phyloP scores from a whole-genome alignment of 2,329 filamentous ascomycete genomes.

The Fonsecaea pugnacius region DNA sequence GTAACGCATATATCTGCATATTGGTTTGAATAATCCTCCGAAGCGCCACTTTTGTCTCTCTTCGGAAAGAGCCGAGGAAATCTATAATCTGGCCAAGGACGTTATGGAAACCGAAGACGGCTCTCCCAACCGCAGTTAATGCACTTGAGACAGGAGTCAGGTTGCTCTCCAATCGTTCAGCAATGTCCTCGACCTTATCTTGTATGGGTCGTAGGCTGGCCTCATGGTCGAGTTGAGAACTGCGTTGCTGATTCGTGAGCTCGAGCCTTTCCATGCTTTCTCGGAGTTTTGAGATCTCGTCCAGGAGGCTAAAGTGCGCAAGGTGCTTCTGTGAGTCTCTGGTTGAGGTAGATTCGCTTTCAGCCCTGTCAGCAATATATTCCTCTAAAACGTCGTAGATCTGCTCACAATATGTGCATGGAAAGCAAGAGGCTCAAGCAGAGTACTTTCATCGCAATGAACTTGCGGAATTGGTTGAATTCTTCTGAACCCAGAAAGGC shows the following conservation, averaged over 20 bases:
- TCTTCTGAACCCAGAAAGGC: constrained; percentile 33
- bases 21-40: constrained; percentile 21
- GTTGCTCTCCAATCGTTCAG: background rate
- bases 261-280: background rate
- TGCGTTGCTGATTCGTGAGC: background rate
- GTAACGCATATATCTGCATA: constrained; percentile 27
- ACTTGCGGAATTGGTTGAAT: constrained; percentile 34
- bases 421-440: constrained; percentile 38
- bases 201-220: background rate
- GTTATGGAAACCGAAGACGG: background rate
- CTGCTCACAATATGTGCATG: constrained; percentile 32
- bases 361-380: background rate
- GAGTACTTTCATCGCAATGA: constrained; percentile 34
- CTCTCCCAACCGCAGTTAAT: background rate
- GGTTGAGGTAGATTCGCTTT: constrained; percentile 6
- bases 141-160: background rate
- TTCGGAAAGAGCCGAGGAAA: background rate
- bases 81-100: background rate
- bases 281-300: background rate
- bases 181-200: background rate
- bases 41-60: background rate
- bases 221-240: background rate
- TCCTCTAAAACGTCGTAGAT: background rate
- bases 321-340: constrained; percentile 1
- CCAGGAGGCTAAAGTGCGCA: background rate